Evolutionary conservation across 1,284 basidiomycete species (phyloP).

Genomic region (Somion occarium): DNA sequence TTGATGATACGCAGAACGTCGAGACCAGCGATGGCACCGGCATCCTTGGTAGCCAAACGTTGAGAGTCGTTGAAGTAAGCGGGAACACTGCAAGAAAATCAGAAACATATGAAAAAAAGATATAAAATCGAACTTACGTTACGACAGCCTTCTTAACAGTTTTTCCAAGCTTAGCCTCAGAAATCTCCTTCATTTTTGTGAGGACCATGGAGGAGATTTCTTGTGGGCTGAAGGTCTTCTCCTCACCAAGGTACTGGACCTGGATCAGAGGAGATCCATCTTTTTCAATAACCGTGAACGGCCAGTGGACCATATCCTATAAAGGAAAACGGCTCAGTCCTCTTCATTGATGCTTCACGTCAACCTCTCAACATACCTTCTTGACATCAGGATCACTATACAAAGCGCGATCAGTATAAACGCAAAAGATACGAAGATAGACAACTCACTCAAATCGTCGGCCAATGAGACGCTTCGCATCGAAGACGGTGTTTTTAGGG

Average conservation of each 20-base stretch:
- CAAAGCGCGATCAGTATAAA: slow-evolving; percentile 1
- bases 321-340: slow-evolving; percentile 1
- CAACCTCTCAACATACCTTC: slow-evolving; percentile 45
- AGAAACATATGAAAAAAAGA: slow-evolving; percentile 3
- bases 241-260: slow-evolving; percentile 90
- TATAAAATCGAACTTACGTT: slow-evolving; percentile 50
- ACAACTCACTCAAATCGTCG: slow-evolving; percentile 81
- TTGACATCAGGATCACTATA: slow-evolving; percentile 80
- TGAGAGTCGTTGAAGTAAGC: slow-evolving; percentile 99
- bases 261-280: slow-evolving; percentile 94
- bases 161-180: slow-evolving; percentile 96
- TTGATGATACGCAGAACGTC: slow-evolving; percentile 98
- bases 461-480: slow-evolving; percentile 96
- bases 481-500: slow-evolving; percentile 93
- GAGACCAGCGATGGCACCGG: slow-evolving; percentile 88
- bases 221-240: slow-evolving; percentile 95
- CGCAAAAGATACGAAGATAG: neutral
- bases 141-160: slow-evolving; percentile 95
- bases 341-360: slow-evolving; percentile 4
- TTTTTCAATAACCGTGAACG: slow-evolving; percentile 92
- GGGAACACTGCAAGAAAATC: slow-evolving; percentile 58
- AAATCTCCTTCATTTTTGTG: slow-evolving; percentile 99
- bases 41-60: slow-evolving; percentile 93
- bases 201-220: slow-evolving; percentile 99
- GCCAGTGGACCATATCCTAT: slow-evolving; percentile 88